Conservation (phyloP, 1,284 basidiomycete species). For the Trichosporon faecale region DNA sequence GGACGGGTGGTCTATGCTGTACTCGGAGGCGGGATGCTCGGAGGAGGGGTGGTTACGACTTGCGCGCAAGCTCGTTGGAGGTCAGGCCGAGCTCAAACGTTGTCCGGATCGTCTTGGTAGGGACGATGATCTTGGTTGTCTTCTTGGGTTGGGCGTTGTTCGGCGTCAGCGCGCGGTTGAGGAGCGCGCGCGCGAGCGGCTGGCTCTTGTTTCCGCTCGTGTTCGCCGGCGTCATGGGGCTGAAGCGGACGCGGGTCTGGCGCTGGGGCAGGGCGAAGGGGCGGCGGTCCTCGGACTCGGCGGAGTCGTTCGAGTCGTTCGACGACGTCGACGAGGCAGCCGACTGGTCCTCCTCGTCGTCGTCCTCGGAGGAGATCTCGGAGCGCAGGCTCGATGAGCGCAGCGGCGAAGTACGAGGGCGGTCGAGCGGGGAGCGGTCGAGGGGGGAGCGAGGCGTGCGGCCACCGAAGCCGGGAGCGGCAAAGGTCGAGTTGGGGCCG, state of each 20-base stretch:
- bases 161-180: slow-evolving; percentile 30
- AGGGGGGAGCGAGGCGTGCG: background rate
- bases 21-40: background rate
- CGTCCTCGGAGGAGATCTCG: slow-evolving; percentile 12
- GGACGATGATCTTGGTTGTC: slow-evolving; percentile 45
- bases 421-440: slow-evolving; percentile 11
- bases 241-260: slow-evolving; percentile 14
- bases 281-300: slow-evolving; percentile 6
- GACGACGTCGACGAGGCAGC: slow-evolving; percentile 11
- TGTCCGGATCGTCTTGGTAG: slow-evolving; percentile 43
- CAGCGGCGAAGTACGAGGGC: slow-evolving; percentile 2
- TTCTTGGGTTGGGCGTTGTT: slow-evolving; percentile 23
- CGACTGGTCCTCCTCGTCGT: slow-evolving; percentile 10
- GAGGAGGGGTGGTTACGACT: background rate
- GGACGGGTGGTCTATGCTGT: background rate
- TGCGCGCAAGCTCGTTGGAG: slow-evolving; percentile 40
- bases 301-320: slow-evolving; percentile 8
- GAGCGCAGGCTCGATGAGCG: slow-evolving; percentile 4
- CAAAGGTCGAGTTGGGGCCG: background rate
- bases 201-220: slow-evolving; percentile 34
- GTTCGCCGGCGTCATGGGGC: slow-evolving; percentile 21
- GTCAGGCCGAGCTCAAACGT: slow-evolving; percentile 47
- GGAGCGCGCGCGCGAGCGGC: slow-evolving; percentile 41
- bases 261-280: background rate
- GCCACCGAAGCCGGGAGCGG: background rate